Conservation (phyloP, 495 filamentous ascomycete genomes). For the Penicillium verhagenii region DNA sequence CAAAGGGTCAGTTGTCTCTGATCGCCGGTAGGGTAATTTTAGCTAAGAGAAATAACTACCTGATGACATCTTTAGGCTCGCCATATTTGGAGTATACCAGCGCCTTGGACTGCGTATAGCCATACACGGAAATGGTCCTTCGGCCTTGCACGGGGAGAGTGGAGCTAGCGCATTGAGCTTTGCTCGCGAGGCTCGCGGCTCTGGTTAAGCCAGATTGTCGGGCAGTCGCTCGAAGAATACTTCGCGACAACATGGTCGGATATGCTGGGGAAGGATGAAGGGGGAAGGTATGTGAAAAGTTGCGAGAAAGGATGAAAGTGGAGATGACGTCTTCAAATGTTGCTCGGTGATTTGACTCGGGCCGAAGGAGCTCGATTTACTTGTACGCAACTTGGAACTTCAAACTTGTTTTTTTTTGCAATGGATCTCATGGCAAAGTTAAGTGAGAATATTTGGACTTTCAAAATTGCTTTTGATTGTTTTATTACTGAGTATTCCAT, state of each 20-base stretch:
- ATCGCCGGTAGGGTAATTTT: neutral
- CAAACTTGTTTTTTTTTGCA: neutral
- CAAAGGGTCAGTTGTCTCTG: slow-evolving; percentile 1
- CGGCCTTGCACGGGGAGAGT: slow-evolving; percentile 14
- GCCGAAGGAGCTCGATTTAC: slow-evolving; percentile 18
- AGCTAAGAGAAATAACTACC: slow-evolving; percentile 37
- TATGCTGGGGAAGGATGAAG: slow-evolving; percentile 3
- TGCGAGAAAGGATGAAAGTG: slow-evolving; percentile 3
- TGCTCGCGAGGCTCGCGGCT: slow-evolving; percentile 12
- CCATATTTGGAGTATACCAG: slow-evolving; percentile 84
- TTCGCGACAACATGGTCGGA: slow-evolving; percentile 36
- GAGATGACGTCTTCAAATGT: slow-evolving; percentile 30
- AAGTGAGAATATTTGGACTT: too few relatives aligned
- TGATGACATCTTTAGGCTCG: slow-evolving; percentile 78
- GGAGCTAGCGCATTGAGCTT: slow-evolving; percentile 30
- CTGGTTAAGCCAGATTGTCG: slow-evolving; percentile 13
- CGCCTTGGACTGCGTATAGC: slow-evolving; percentile 94
- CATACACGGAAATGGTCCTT: slow-evolving; percentile 70
- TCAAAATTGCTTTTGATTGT: too few relatives aligned
- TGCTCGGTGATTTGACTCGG: slow-evolving; percentile 21
- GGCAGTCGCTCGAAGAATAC: slow-evolving; percentile 23
- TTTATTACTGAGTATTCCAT: too few relatives aligned
- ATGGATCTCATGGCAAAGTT: neutral
- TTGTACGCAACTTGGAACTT: neutral
- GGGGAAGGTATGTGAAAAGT: neutral